A percentile compares a stretch with the other conserved stretches of the same genome.
These are phyloP conservation scores for Dissophora globulifera DNA, from an alignment of 192 early-diverging fungal species.

Conservation along the genomic window DNA sequence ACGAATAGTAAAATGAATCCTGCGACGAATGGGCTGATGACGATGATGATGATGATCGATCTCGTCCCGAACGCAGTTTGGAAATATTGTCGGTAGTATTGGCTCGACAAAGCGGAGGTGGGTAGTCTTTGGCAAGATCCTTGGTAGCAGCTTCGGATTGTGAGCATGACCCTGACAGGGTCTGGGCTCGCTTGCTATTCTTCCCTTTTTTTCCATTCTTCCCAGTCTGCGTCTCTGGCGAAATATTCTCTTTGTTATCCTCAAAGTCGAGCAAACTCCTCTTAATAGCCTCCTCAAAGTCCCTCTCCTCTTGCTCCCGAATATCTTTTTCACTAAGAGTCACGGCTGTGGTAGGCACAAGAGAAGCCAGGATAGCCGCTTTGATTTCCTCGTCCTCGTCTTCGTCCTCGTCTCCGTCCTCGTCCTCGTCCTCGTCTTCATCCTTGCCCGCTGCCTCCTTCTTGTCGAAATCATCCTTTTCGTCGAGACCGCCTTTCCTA, in stretches of 20 bases:
- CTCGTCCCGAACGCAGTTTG: not conserved
- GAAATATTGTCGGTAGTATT: slow-evolving; percentile 7
- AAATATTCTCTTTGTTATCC: slow-evolving; percentile 42
- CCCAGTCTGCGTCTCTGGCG: slow-evolving; percentile 5
- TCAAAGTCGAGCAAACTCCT: slow-evolving; percentile 23
- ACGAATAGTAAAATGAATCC: too few relatives aligned
- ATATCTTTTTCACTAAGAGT: slow-evolving; percentile 6
- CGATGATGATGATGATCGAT: not conserved
- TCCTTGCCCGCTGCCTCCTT: not conserved
- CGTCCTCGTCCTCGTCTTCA: not conserved
- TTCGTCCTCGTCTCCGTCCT: slow-evolving; percentile 4
- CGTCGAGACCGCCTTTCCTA: too few relatives aligned
- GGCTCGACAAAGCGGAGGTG: slow-evolving; percentile 6
- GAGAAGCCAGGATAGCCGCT: slow-evolving; percentile 18
- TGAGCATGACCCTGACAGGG: slow-evolving; percentile 15
- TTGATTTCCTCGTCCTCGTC: slow-evolving; percentile 29
- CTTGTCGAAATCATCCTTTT: not conserved
- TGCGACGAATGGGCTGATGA: too few relatives aligned
- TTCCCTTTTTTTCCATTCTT: slow-evolving; percentile 11
- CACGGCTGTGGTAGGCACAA: not conserved
- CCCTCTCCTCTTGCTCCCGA: slow-evolving; percentile 19
- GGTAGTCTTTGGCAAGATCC: not conserved
- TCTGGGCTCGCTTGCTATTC: not conserved
- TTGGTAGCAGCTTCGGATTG: not conserved
- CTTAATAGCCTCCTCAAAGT: slow-evolving; percentile 26